Conservation (phyloP, 2,329 filamentous ascomycete species). For the Penicillium concentricum region DNA sequence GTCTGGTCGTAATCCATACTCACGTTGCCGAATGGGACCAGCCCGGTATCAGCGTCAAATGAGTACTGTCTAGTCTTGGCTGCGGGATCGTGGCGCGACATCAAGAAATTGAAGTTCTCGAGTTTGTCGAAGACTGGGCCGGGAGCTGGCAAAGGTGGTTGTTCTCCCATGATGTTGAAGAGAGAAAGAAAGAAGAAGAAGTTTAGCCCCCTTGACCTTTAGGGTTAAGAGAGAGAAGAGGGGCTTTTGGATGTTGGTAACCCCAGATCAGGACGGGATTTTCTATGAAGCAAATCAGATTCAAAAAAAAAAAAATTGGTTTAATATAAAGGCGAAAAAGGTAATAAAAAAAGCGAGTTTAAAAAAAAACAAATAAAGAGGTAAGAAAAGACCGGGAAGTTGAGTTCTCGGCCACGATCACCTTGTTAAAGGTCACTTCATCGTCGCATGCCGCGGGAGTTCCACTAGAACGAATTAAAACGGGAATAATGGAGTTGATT, state of each 20-base stretch:
- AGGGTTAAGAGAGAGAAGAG: constrained; percentile 12
- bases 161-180: constrained; percentile 31
- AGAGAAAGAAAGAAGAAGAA: constrained; percentile 18
- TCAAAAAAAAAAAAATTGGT: not conserved
- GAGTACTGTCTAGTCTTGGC: constrained; percentile 39
- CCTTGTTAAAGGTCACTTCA: constrained; percentile 1
- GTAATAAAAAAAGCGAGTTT: not conserved
- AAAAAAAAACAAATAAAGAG: not conserved
- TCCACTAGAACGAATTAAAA: constrained; percentile 8
- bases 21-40: constrained; percentile 33
- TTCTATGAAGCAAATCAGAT: constrained; percentile 10
- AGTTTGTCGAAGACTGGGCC: constrained; percentile 31
- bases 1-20: constrained; percentile 43
- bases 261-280: constrained; percentile 17
- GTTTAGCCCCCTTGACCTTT: constrained; percentile 11
- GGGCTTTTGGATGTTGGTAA: constrained; percentile 8
- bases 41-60: constrained; percentile 37
- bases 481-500: constrained; percentile 6
- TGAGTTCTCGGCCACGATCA: constrained; percentile 8
- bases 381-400: constrained; percentile 1
- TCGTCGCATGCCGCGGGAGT: constrained; percentile 8
- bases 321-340: not conserved
- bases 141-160: constrained; percentile 28
- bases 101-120: constrained; percentile 39
- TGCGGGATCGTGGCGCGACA: constrained; percentile 34